Evolutionary conservation across 805 yeast genomes (phyloP).

Genomic region (Candida multigemmis): DNA sequence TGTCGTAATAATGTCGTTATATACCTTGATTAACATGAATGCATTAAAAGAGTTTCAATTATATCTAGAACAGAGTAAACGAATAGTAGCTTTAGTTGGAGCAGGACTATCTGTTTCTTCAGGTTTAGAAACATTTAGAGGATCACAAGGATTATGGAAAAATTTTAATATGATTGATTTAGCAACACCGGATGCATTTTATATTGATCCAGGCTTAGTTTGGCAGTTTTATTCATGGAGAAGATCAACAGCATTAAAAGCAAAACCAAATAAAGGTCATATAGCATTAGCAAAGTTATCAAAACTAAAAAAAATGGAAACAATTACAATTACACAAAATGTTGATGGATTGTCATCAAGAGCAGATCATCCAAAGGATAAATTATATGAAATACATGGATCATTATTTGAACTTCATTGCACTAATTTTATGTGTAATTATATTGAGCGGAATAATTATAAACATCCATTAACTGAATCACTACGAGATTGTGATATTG

Average conservation of each 20-base stretch:
- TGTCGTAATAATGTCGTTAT: background rate
- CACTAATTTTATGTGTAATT: conserved; percentile 67
- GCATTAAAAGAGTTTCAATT: conserved; percentile 38
- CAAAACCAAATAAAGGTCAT: conserved; percentile 72
- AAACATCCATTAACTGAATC: conserved; percentile 53
- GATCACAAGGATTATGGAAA: conserved; percentile 69
- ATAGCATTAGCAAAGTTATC: conserved; percentile 58
- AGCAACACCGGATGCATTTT: conserved; percentile 89
- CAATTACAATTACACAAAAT: conserved; percentile 72
- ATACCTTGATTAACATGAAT: background rate
- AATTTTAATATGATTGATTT: conserved; percentile 71
- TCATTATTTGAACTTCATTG: conserved; percentile 65
- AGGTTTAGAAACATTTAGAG: conserved; percentile 69
- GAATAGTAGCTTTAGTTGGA: conserved; percentile 62
- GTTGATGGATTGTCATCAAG: conserved; percentile 68
- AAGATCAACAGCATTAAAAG: conserved; percentile 53
- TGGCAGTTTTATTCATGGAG: conserved; percentile 84
- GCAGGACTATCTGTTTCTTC: conserved; percentile 77
- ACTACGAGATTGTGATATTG: conserved; percentile 12
- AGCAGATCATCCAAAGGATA: conserved; percentile 47
- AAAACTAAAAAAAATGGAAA: conserved; percentile 17
- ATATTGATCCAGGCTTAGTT: conserved; percentile 73
- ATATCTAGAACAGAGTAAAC: conserved; percentile 33
- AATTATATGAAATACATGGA: conserved; percentile 72
- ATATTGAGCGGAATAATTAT: conserved; percentile 41